Conservation (phyloP, 2,329 filamentous ascomycete species). For the Cercospora nicotianae region DNA sequence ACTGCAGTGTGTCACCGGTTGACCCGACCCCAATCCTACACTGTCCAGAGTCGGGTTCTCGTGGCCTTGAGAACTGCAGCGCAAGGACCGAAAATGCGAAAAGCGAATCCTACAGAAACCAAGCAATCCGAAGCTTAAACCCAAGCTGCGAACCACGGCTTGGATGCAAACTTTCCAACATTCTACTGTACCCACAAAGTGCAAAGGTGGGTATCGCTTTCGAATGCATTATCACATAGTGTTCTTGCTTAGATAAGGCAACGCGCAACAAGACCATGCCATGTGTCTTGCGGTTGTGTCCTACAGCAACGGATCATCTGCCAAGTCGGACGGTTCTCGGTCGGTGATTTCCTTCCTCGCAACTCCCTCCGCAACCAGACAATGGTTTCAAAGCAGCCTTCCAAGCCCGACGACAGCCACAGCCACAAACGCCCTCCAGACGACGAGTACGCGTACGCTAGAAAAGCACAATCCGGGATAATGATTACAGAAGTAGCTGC, state of each 20-base stretch:
- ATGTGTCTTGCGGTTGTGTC: background rate
- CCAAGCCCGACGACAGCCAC: background rate
- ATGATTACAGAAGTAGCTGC: background rate
- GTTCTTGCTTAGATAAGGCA: background rate
- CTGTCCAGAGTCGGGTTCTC: background rate
- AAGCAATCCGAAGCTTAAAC: constrained; percentile 2
- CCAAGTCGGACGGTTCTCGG: constrained; percentile 5
- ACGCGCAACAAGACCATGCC: background rate
- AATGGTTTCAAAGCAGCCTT: background rate
- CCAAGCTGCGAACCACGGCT: constrained; percentile 3
- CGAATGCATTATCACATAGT: background rate
- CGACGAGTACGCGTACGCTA: background rate
- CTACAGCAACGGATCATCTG: background rate
- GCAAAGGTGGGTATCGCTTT: background rate
- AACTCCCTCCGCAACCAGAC: background rate
- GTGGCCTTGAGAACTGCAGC: background rate
- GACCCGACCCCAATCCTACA: background rate
- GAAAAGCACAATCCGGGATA: background rate
- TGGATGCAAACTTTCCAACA: background rate
- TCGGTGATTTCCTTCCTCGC: background rate
- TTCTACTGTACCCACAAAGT: background rate
- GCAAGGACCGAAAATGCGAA: background rate
- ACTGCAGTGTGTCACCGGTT: background rate
- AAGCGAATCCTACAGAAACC: background rate
- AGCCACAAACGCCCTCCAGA: background rate